A percentile compares a stretch with the other conserved stretches of the same genome.
Evolutionary conservation across 306 rosid genomes (phyloP).

Genomic region (Prunus kanzakura): DNA sequence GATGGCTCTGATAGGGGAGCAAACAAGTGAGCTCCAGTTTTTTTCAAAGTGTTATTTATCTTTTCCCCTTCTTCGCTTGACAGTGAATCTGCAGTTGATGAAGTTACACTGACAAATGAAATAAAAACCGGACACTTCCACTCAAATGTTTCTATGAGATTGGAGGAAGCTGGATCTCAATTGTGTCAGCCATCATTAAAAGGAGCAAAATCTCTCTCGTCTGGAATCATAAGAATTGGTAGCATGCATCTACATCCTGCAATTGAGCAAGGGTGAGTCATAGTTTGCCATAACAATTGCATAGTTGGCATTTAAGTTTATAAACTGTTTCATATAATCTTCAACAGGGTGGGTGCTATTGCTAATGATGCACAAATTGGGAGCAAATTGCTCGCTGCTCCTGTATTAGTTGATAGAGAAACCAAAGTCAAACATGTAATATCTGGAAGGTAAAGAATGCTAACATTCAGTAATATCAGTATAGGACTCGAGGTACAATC

Average conservation of each 20-base stretch:
- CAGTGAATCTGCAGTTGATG: slow-evolving; percentile 38
- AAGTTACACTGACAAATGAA: slow-evolving; percentile 30
- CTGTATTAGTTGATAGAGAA: slow-evolving; percentile 34
- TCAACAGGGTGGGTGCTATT: slow-evolving; percentile 41
- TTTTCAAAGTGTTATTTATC: slow-evolving; percentile 5
- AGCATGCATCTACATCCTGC: slow-evolving; percentile 30
- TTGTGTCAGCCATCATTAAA: slow-evolving; percentile 32
- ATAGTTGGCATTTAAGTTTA: slow-evolving; percentile 18
- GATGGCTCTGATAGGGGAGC: background rate
- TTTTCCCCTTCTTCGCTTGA: slow-evolving; percentile 12
- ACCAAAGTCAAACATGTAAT: slow-evolving; percentile 29
- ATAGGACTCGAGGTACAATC: slow-evolving; percentile 23
- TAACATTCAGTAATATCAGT: slow-evolving; percentile 25
- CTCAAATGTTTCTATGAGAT: slow-evolving; percentile 28
- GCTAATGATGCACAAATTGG: slow-evolving; percentile 37
- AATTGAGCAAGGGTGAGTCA: slow-evolving; percentile 41
- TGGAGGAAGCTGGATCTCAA: slow-evolving; percentile 30
- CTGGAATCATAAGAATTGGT: slow-evolving; percentile 34
- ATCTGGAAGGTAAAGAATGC: slow-evolving; percentile 37
- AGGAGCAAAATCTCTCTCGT: slow-evolving; percentile 34
- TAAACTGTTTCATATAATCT: slow-evolving; percentile 25
- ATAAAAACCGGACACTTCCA: slow-evolving; percentile 28
- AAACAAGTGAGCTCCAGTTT: background rate
- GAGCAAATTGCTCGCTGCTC: slow-evolving; percentile 29
- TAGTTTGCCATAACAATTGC: slow-evolving; percentile 19